phyloP scores from a whole-genome alignment of 2,329 filamentous ascomycete genomes.

The Berkeleyomyces basicola region DNA sequence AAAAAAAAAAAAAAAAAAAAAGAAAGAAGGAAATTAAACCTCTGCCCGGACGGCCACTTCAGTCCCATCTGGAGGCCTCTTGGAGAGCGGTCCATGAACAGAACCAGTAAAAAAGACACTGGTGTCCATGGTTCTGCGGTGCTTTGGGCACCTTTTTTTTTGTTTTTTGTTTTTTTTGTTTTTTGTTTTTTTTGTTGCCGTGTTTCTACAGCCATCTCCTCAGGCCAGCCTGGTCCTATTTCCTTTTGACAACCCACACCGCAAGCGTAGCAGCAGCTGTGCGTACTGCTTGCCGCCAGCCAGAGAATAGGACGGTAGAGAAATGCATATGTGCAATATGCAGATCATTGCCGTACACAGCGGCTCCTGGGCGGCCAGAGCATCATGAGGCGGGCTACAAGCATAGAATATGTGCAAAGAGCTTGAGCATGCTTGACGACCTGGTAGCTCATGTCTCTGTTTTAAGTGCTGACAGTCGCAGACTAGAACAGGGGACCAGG shows the following conservation, averaged over 20 bases:
- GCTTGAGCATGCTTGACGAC: too few species aligned
- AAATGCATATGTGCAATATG: constrained; percentile 1
- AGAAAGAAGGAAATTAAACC: neutral
- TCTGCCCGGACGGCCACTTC: neutral
- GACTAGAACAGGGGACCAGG: neutral
- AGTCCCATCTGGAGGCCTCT: neutral
- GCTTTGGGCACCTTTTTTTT: neutral
- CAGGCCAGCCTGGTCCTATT: neutral
- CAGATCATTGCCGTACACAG: neutral
- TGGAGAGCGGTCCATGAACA: neutral
- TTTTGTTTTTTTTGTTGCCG: neutral
- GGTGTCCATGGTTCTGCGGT: neutral
- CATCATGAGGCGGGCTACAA: neutral
- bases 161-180: too few species aligned
- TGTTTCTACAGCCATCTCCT: neutral
- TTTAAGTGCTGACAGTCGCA: neutral
- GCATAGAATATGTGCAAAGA: too few species aligned
- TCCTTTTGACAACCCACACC: neutral
- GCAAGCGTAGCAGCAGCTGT: neutral
- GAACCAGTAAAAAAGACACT: neutral
- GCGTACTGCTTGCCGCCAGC: too few species aligned
- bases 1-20: neutral
- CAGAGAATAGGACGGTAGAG: neutral
- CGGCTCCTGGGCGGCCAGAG: neutral
- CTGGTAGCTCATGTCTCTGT: neutral